These are phyloP conservation scores for Candolleomyces eurysporus DNA, from an alignment of 768 basidiomycete genomes.

Conservation along the genomic window DNA sequence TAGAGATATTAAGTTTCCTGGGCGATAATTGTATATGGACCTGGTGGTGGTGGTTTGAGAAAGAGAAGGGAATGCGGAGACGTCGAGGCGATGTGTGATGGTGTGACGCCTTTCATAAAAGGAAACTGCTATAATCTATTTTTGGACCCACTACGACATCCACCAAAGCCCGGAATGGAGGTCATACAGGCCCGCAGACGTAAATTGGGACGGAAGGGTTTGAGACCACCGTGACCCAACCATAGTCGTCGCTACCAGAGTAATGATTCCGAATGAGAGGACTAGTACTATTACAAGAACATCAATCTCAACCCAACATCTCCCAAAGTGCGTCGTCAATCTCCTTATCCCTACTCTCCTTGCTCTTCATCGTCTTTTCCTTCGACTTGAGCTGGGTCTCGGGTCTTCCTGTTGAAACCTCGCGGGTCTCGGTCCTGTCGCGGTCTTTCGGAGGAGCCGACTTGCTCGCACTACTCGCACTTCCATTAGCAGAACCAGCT, in stretches of 20 bases:
- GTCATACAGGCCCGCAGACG: too few species aligned
- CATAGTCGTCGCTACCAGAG: too few species aligned
- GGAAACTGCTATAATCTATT: neutral
- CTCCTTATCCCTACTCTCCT: slow-evolving; percentile 40
- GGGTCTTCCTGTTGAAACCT: slow-evolving; percentile 58
- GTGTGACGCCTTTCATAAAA: neutral
- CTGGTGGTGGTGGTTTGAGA: slow-evolving; percentile 4
- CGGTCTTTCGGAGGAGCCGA: slow-evolving; percentile 36
- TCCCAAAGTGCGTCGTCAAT: slow-evolving; percentile 67
- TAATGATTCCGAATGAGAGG: too few species aligned
- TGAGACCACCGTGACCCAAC: too few species aligned
- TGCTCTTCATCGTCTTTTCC: slow-evolving; percentile 39
- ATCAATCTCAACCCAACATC: slow-evolving; percentile 16
- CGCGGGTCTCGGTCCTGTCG: slow-evolving; percentile 48
- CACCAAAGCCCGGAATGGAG: too few species aligned
- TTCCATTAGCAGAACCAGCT: slow-evolving; percentile 45
- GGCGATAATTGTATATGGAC: neutral
- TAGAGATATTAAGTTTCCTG: neutral
- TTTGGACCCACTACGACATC: neutral
- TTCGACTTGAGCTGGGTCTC: slow-evolving; percentile 28
- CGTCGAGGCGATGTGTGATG: slow-evolving; percentile 3
- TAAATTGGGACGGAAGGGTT: too few species aligned
- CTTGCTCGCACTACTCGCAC: slow-evolving; percentile 29
- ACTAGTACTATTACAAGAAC: too few species aligned
- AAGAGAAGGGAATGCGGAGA: slow-evolving; percentile 9